A percentile compares a stretch with the other conserved stretches of the same genome.
These are phyloP conservation scores for Willaertia magna DNA, from an alignment of 208 protist genomes.

Conservation along the genomic window DNA sequence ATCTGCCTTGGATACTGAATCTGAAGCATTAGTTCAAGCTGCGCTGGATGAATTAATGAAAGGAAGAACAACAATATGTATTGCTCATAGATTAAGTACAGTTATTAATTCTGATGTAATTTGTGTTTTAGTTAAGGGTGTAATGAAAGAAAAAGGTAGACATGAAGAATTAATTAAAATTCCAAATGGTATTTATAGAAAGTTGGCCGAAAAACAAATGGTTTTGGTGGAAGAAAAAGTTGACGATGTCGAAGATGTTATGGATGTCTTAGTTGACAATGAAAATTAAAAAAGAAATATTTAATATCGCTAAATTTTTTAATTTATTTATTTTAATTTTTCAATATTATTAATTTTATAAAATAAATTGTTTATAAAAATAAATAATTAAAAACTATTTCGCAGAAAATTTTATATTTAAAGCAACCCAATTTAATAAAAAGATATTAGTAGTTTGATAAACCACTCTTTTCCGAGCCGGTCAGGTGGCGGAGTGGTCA, in stretches of 20 bases:
- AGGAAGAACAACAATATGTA: slow-evolving; percentile 50
- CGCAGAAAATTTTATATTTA: too few species aligned
- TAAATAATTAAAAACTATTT: too few species aligned
- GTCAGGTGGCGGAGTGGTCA: too few species aligned
- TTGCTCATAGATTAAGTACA: slow-evolving; percentile 65
- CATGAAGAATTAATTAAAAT: slow-evolving; percentile 10
- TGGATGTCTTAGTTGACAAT: too few species aligned
- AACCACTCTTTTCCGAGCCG: too few species aligned
- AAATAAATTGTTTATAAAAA: too few species aligned
- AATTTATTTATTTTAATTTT: too few species aligned
- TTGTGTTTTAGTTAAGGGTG: slow-evolving; percentile 60
- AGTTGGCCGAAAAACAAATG: neutral
- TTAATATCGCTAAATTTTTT: too few species aligned
- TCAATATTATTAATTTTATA: too few species aligned
- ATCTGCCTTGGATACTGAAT: slow-evolving; percentile 43
- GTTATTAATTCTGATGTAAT: slow-evolving; percentile 34
- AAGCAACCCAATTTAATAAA: too few species aligned
- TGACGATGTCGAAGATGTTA: neutral
- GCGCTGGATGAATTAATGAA: slow-evolving; percentile 30
- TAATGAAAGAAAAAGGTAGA: slow-evolving; percentile 48
- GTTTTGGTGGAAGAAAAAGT: neutral
- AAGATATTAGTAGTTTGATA: too few species aligned
- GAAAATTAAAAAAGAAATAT: too few species aligned
- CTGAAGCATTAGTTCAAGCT: slow-evolving; percentile 42
- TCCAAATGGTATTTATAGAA: neutral